Base-by-base conservation (phyloP, 169 alveolate species). In the Eimeria brunetti region DNA sequence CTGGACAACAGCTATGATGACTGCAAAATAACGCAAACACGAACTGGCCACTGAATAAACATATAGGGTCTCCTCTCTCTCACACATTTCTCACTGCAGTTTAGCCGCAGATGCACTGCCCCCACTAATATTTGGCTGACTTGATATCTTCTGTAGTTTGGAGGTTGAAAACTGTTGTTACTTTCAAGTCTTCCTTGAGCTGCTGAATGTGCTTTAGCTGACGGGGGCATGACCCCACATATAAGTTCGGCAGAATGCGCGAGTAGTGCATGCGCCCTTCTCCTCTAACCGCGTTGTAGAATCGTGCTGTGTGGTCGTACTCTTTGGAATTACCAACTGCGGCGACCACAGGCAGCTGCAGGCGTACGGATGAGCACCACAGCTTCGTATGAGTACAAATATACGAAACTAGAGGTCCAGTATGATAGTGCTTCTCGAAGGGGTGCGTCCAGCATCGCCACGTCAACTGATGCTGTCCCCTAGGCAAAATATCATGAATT, bases 161-260 rank as follows among this genome's bases (percentile, higher is more conserved):
- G 81, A 80, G 88, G 67, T 80, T 80, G 88, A 92, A 60, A 30
- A 92, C 53, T 60, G 73, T 67, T 0, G 88, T 80, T 67, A 83
- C 89, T 24, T 84, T 92, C 96, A 92, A 60, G 44, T 84, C 88
- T 36, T 92, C 81, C 58, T 71, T 92, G 49, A 92, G 89, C 49
- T 83, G 89, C 44, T 78, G 80, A 22, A 92, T 83, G 93, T 92
- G 93, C 60, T 67, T 49, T 60, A 81, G 93, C 67, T 80, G 96
- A 12, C 96, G 91, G 22, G 96, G 96, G 86, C 91, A 92, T 20
- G 91, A 92, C 24, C 93, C 93, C 71, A 84, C 96, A 56, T 73
- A 92, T 4, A 92, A 71, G 27, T 71, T 64, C 5, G 96, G 96
- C 41, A 76, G 76, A 20, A 91, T 91, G n/a, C 81, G 62, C 56